Evolutionary conservation across 73 alveolate genomes (phyloP).

Genomic region (Loxodes magnus): DNA sequence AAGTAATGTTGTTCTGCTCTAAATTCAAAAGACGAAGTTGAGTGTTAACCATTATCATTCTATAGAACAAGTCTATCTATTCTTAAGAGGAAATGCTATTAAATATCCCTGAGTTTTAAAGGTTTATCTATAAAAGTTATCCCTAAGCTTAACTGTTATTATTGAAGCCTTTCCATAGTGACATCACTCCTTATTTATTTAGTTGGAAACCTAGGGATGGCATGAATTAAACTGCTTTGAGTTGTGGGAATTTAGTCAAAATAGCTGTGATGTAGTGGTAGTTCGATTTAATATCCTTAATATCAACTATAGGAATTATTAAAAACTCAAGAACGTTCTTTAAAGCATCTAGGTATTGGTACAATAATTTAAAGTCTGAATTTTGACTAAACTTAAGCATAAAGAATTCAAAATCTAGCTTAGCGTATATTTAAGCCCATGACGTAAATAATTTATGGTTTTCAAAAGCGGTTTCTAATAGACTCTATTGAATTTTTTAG

Average conservation of each 20-base stretch:
- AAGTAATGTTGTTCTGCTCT: no score
- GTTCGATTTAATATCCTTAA: constrained; percentile 8
- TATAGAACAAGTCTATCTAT: background rate
- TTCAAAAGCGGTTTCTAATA: constrained; percentile 11
- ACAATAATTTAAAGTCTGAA: constrained; percentile 62
- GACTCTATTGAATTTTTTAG: constrained; percentile 27
- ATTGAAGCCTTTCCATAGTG: no score
- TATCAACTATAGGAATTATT: background rate
- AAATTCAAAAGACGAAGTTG: no score
- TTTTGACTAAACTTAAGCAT: constrained; percentile 51
- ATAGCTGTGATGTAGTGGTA: constrained; percentile 16
- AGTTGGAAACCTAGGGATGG: no score
- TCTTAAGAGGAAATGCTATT: background rate
- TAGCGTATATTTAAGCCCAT: constrained; percentile 79
- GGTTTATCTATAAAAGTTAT: no score
- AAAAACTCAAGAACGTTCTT: constrained; percentile 4
- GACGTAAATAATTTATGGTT: no score
- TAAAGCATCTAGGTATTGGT: constrained; percentile 38
- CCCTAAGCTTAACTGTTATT: no score
- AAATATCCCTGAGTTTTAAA: no score
- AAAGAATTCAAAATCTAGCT: constrained; percentile 75
- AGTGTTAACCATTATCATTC: constrained; percentile 5
- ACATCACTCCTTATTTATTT: no score
- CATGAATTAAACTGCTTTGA: constrained; percentile 1
- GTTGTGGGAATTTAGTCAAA: constrained; percentile 2